Conservation (phyloP, 164 flowering plant genomes). For the Brasenia schreberi region DNA sequence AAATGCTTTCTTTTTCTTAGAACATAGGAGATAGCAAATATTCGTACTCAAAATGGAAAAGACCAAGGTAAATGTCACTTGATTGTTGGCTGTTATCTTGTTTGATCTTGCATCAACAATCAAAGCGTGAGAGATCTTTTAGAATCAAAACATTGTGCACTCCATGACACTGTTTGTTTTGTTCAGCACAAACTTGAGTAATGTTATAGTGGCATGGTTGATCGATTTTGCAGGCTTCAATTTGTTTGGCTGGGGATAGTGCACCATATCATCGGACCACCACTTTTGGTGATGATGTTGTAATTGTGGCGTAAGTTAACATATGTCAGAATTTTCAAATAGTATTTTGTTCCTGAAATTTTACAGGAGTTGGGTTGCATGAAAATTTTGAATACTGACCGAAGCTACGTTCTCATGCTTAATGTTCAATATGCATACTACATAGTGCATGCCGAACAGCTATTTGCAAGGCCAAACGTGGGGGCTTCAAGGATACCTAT, state of each 20-base stretch:
- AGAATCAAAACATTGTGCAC: too few relatives aligned
- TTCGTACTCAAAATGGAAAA: too few relatives aligned
- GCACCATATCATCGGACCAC: conserved; percentile 58
- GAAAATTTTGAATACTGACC: too few relatives aligned
- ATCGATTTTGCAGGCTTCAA: conserved; percentile 37
- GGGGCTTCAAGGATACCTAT: conserved; percentile 83
- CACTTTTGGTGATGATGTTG: conserved; percentile 82
- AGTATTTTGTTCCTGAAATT: too few relatives aligned
- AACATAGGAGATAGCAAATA: too few relatives aligned
- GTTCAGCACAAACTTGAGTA: background rate
- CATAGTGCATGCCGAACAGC: conserved; percentile 66
- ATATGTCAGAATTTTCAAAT: background rate
- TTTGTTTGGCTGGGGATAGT: conserved; percentile 70
- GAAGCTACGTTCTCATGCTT: background rate
- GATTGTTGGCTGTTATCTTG: too few relatives aligned
- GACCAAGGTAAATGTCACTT: too few relatives aligned
- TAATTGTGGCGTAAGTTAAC: conserved; percentile 81
- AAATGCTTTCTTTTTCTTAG: too few relatives aligned
- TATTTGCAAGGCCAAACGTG: conserved; percentile 80
- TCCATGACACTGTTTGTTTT: background rate
- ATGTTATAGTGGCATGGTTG: background rate
- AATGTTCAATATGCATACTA: background rate
- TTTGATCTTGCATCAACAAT: too few relatives aligned
- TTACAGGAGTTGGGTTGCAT: too few relatives aligned
- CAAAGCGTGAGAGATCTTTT: too few relatives aligned